phyloP scores from a whole-genome alignment of 2,329 filamentous ascomycete species.

The Plectosphaerella plurivora region DNA sequence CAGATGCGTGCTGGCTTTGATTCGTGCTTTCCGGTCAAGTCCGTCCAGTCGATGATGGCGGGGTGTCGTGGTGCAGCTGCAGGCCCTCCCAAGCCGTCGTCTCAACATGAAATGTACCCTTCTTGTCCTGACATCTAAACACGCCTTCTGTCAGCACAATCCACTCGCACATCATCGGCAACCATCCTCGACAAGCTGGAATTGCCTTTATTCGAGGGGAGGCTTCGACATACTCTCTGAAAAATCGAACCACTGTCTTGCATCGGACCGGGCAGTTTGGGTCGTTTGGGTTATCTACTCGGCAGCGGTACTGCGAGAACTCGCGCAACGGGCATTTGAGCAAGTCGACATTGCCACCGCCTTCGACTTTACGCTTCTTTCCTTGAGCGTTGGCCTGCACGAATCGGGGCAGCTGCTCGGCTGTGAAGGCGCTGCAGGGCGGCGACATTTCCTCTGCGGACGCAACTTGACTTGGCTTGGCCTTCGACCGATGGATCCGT shows the following conservation, averaged over 20 bases:
- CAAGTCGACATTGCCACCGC: slow-evolving; percentile 41
- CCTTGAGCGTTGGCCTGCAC: slow-evolving; percentile 44
- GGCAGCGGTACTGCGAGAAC: slow-evolving; percentile 59
- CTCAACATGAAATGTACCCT: slow-evolving; percentile 55
- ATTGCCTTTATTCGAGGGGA: neutral
- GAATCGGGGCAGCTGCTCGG: slow-evolving; percentile 42
- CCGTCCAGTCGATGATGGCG: too few species aligned
- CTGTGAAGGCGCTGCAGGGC: slow-evolving; percentile 50
- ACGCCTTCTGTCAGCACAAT: slow-evolving; percentile 3
- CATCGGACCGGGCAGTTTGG: slow-evolving; percentile 46
- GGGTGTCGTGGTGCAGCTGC: neutral
- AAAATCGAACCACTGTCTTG: slow-evolving; percentile 54
- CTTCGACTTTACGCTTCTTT: slow-evolving; percentile 46
- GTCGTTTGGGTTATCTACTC: slow-evolving; percentile 42
- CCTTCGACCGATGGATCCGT: slow-evolving; percentile 18
- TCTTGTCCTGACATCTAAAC: slow-evolving; percentile 52
- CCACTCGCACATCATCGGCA: neutral
- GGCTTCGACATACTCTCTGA: slow-evolving; percentile 46
- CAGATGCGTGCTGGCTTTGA: slow-evolving; percentile 4
- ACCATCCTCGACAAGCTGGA: neutral
- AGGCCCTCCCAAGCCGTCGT: slow-evolving; percentile 59
- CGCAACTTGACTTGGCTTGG: neutral
- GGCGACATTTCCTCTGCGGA: slow-evolving; percentile 49
- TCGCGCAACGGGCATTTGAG: slow-evolving; percentile 50
- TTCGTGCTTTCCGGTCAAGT: neutral